Conservation (phyloP, 345 rosid species). For the Rhizophora apiculata region DNA sequence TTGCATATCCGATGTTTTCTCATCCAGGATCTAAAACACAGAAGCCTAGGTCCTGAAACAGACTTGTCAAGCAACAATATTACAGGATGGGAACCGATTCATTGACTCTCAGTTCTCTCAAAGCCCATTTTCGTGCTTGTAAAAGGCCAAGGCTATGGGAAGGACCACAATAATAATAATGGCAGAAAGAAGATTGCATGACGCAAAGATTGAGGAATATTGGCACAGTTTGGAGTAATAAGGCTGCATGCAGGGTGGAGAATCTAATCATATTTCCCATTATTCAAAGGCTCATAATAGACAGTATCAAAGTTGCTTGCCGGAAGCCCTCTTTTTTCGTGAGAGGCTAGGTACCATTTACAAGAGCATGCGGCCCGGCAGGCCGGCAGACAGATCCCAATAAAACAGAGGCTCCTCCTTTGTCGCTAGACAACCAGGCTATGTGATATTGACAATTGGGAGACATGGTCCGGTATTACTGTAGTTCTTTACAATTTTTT, state of each 20-base stretch:
- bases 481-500: too few relatives aligned
- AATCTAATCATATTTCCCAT: constrained; percentile 23
- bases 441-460: too few relatives aligned
- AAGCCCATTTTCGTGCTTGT: not conserved
- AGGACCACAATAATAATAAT: not conserved
- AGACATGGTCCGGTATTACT: too few relatives aligned
- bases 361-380: constrained; percentile 25
- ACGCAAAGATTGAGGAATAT: constrained; percentile 1
- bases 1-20: too few relatives aligned
- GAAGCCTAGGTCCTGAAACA: constrained; percentile 16
- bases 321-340: constrained; percentile 5
- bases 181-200: constrained; percentile 6
- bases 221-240: constrained; percentile 4
- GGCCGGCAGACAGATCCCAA: not conserved
- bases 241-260: constrained; percentile 19
- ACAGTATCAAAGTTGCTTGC: not conserved
- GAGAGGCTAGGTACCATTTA: constrained; percentile 6
- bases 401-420: constrained; percentile 15
- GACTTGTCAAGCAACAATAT: constrained; percentile 15
- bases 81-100: not conserved
- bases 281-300: constrained; percentile 6
- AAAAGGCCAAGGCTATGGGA: not conserved
- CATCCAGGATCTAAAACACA: not conserved
- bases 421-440: not conserved
- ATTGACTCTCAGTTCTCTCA: not conserved